Evolutionary conservation across 75 land plant genomes (phyloP), one percentile per base, ranked within the genome.

Genomic region (Pinus taeda): DNA sequence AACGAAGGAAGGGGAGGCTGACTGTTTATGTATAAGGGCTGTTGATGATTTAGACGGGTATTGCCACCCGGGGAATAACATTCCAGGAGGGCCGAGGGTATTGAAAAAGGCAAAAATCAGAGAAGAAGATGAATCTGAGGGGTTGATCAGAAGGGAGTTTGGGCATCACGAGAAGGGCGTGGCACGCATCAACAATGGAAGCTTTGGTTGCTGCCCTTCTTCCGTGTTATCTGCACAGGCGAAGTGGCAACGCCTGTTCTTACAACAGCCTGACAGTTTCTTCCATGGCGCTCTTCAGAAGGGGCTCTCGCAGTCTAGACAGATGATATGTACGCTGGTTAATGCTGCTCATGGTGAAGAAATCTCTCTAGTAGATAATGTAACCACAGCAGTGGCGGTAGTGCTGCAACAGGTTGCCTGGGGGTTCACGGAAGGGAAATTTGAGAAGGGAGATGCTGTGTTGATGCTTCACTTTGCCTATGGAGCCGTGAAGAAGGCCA

Each of bases 141-240:
- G 30, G 57, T 13, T 13, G 17, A 73, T 73, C 59, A 55, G 36
- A 12, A 53, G 74, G 36, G 88, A 87, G 57, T 87, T 86, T 73
- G 72, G 57, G 22, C 86, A 86, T 30, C 88, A 86, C 57, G 67
- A 80, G 62, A 58, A 42, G 26, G 83, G 83, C 37, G 56, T 84
- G 29, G 86, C 88, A 17, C 71, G 88, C 17, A 21, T 87, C 49
- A 87, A 87, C 57, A 80, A 87, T 75, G 88, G 88, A 22, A 87
- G 87, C 76, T 87, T 87, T 65, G 88, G 88, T 33, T 76, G 83
- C 59, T 85, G 83, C 59, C 88, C 88, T 17, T 22, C 75, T 13
- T 74, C 87, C 1, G 88, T 87, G 11, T 58, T 85, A 21, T 76
- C 74, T 7, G 78, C 71, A 12, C 88, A 85, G 73, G 55, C 73